Evolutionary conservation across 2,329 filamentous ascomycete genomes (phyloP).

Genomic region (Fusarium coicis): DNA sequence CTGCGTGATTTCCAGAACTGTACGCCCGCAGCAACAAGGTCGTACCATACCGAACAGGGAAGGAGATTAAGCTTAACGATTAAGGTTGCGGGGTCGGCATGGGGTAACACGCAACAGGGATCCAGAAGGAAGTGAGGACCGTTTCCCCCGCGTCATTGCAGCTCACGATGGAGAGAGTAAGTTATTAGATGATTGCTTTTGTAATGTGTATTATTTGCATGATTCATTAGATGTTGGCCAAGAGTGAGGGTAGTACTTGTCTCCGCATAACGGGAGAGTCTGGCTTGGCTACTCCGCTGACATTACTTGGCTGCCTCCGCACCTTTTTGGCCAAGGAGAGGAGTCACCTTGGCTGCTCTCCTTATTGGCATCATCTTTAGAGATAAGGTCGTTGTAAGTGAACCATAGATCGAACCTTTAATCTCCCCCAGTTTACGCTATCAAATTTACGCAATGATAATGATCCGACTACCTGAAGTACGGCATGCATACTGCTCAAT

Average conservation of each 20-base stretch:
- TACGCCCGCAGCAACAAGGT: slow-evolving; percentile 10
- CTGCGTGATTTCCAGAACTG: slow-evolving; percentile 19
- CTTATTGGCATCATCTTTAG: background rate
- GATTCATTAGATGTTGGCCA: slow-evolving; percentile 2
- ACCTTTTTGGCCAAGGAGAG: background rate
- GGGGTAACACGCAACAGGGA: background rate
- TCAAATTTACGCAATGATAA: background rate
- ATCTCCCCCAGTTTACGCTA: background rate
- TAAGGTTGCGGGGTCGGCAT: slow-evolving; percentile 25
- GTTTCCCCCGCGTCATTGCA: slow-evolving; percentile 4
- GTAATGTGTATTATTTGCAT: background rate
- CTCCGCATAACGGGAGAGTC: background rate
- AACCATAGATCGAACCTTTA: background rate
- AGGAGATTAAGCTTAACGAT: slow-evolving; percentile 30
- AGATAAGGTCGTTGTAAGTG: background rate
- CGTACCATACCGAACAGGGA: slow-evolving; percentile 13
- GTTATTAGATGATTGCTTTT: background rate
- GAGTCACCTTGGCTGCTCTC: background rate
- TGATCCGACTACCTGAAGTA: background rate
- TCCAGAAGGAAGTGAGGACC: background rate
- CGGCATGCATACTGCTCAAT: background rate
- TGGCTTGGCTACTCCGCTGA: background rate
- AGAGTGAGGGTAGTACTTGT: background rate
- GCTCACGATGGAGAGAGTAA: background rate
- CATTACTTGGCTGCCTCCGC: background rate